Percentiles rank a stretch among this genome's conserved stretches.
Conservation (phyloP, 208 protist species). For the Trypanosoma vivax region DNA sequence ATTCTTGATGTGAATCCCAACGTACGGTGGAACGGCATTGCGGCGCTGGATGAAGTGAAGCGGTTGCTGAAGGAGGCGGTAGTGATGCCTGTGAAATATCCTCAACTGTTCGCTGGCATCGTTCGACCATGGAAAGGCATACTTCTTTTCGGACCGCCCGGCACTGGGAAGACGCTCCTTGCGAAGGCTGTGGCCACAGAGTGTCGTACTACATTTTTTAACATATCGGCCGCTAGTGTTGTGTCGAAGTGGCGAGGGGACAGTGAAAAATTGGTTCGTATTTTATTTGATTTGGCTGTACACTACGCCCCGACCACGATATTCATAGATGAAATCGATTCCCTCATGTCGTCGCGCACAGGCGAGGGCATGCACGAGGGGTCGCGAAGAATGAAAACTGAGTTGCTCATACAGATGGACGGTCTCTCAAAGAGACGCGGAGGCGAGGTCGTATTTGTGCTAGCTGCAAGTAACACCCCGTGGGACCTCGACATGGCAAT, state of each 20-base stretch:
- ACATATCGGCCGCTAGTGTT: constrained; percentile 94
- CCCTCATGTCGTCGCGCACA: constrained; percentile 92
- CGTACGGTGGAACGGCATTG: constrained; percentile 89
- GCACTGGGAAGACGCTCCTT: constrained; percentile 97
- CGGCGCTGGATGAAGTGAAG: constrained; percentile 89
- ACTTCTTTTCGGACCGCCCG: constrained; percentile 95
- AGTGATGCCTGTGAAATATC: constrained; percentile 89
- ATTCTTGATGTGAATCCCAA: constrained; percentile 86
- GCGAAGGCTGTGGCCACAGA: constrained; percentile 95
- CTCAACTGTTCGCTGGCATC: constrained; percentile 88
- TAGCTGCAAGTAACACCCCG: constrained; percentile 91
- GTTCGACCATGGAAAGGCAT: constrained; percentile 95
- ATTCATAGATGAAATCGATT: constrained; percentile 99
- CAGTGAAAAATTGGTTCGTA: constrained; percentile 95
- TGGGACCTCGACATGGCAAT: constrained; percentile 93
- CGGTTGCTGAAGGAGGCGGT: constrained; percentile 91
- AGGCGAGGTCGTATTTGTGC: constrained; percentile 86
- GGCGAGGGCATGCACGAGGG: constrained; percentile 91
- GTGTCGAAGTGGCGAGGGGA: constrained; percentile 98
- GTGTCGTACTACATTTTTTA: constrained; percentile 98
- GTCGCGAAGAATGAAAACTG: constrained; percentile 90
- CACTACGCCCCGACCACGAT: constrained; percentile 94
- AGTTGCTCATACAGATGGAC: constrained; percentile 92
- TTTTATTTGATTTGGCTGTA: constrained; percentile 92
- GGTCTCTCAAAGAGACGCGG: constrained; percentile 73